phyloP scores from a whole-genome alignment of 495 filamentous ascomycete species.

The Annulohypoxylon nitens region DNA sequence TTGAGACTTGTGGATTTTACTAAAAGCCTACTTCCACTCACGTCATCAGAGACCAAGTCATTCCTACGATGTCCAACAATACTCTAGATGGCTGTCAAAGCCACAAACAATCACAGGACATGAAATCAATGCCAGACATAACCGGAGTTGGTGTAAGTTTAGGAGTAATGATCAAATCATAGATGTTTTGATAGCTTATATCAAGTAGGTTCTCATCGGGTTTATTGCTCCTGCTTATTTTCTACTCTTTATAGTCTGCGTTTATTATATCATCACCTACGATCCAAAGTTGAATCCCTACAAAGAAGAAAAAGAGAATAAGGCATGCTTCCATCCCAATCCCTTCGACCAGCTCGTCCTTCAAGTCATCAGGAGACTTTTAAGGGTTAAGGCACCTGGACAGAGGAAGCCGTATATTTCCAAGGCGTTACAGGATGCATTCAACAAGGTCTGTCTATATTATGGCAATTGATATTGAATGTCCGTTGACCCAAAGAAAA shows the following conservation, averaged over 20 bases:
- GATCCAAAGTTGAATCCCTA: background rate
- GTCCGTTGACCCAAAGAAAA: background rate
- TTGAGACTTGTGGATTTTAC: no score
- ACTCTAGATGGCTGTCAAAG: no score
- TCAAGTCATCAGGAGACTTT: background rate
- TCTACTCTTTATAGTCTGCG: background rate
- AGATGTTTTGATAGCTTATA: background rate
- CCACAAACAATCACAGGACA: background rate
- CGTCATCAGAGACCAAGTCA: no score
- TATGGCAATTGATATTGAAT: background rate
- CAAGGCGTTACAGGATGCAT: background rate
- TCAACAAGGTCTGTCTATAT: background rate
- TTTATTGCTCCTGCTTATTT: background rate
- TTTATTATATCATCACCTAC: background rate
- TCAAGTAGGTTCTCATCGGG: background rate
- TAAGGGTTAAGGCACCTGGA: background rate
- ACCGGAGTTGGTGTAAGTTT: constrained; percentile 2
- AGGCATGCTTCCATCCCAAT: background rate
- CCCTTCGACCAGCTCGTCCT: background rate
- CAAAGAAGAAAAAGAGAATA: no score
- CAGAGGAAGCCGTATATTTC: background rate
- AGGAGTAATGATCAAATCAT: background rate
- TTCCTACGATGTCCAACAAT: no score
- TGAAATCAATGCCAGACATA: background rate
- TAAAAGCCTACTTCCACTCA: no score